Conservation (phyloP, 352 stramenopile species). For the Globisporangium sylvaticum region DNA sequence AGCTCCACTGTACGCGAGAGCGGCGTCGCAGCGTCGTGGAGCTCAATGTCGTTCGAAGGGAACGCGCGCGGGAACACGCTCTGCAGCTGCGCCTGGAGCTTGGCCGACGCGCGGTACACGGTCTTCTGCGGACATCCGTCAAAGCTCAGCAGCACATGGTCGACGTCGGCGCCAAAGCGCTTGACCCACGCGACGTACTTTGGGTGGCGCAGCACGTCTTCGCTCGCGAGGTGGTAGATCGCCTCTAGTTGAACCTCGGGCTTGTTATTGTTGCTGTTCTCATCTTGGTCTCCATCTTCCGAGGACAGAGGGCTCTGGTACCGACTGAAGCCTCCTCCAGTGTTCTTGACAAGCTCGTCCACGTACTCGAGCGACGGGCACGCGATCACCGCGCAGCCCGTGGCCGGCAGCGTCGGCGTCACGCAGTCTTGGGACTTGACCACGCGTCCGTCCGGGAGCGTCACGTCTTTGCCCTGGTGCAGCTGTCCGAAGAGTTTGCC, state of each 20-base stretch:
- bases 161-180: constrained; percentile 48
- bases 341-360: constrained; percentile 37
- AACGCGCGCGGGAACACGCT: constrained; percentile 58
- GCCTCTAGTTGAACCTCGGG: constrained; percentile 49
- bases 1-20: constrained; percentile 30
- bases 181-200: constrained; percentile 58
- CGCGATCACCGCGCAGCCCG: constrained; percentile 45
- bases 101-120: constrained; percentile 66
- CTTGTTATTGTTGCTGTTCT: background rate
- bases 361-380: constrained; percentile 66
- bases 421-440: constrained; percentile 71
- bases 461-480: constrained; percentile 78
- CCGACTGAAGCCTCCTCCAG: constrained; percentile 26
- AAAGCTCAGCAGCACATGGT: constrained; percentile 62
- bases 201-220: constrained; percentile 45
- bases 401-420: constrained; percentile 49
- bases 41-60: constrained; percentile 45
- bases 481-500: constrained; percentile 75
- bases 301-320: constrained; percentile 24
- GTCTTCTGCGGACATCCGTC: constrained; percentile 52
- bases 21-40: constrained; percentile 28
- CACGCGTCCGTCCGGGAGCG: constrained; percentile 51
- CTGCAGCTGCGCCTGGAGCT: constrained; percentile 69
- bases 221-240: constrained; percentile 53
- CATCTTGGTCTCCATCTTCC: constrained; percentile 9